Conservation (phyloP, 345 rosid species). For the Cardiospermum halicacabum region DNA sequence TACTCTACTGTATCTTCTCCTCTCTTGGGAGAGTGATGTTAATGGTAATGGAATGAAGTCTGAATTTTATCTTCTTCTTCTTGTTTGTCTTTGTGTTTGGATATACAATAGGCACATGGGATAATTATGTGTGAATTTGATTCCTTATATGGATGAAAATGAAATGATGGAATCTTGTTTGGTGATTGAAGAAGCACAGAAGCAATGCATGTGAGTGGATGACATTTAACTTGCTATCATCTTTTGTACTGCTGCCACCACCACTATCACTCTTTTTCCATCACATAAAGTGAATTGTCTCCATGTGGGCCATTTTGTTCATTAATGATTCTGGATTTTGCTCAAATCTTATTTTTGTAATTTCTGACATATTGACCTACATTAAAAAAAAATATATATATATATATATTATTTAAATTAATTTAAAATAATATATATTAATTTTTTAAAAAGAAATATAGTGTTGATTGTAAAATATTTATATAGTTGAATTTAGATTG, state of each 20-base stretch:
- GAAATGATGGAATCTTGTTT: background rate
- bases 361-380: no score
- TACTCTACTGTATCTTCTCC: constrained; percentile 18
- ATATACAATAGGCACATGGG: no score
- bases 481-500: no score
- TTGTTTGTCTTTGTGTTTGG: no score
- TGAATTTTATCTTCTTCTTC: background rate
- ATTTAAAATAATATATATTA: no score
- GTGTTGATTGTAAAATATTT: no score
- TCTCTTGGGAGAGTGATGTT: constrained; percentile 36
- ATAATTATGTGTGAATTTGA: constrained; percentile 4
- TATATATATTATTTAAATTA: no score
- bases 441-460: no score
- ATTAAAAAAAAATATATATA: no score
- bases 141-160: background rate
- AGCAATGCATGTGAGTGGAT: constrained; percentile 14
- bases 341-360: no score
- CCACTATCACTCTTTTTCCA: background rate
- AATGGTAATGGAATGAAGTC: constrained; percentile 22
- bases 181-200: background rate
- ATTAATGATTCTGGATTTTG: no score
- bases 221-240: background rate
- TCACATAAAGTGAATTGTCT: background rate
- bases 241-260: constrained; percentile 2
- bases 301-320: no score